A percentile compares a stretch with the other conserved stretches of the same genome.
phyloP scores from a whole-genome alignment of 2,329 filamentous ascomycete species.

The Penicillium italicum region DNA sequence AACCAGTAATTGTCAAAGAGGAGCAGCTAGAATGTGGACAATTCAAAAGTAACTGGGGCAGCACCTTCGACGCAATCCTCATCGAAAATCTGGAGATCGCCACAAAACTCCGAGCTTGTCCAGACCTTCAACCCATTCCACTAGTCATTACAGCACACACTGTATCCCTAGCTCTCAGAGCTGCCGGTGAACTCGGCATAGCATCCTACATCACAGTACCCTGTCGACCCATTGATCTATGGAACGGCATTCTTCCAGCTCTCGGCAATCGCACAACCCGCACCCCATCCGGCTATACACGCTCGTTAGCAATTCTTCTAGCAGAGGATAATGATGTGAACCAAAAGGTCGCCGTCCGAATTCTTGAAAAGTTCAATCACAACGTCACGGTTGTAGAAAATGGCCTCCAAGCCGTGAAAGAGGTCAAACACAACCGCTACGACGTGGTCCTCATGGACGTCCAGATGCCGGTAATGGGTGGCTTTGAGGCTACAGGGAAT shows the following conservation, averaged over 20 bases:
- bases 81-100: slow-evolving; percentile 88
- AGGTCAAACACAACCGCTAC: slow-evolving; percentile 79
- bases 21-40: slow-evolving; percentile 57
- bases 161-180: slow-evolving; percentile 84
- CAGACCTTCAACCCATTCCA: slow-evolving; percentile 92
- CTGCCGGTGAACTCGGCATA: slow-evolving; percentile 84
- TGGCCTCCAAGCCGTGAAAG: slow-evolving; percentile 63
- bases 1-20: slow-evolving; percentile 72
- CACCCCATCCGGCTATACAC: slow-evolving; percentile 81
- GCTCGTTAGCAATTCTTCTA: slow-evolving; percentile 85
- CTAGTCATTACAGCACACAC: slow-evolving; percentile 84
- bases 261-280: slow-evolving; percentile 88
- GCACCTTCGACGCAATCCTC: slow-evolving; percentile 84
- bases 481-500: slow-evolving; percentile 88
- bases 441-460: slow-evolving; percentile 97
- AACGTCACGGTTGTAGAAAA: slow-evolving; percentile 70
- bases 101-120: slow-evolving; percentile 70
- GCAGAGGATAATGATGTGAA: slow-evolving; percentile 96
- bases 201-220: slow-evolving; percentile 96
- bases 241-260: slow-evolving; percentile 88
- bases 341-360: slow-evolving; percentile 88
- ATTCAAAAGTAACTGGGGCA: slow-evolving; percentile 44
- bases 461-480: slow-evolving; percentile 96
- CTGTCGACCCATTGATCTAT: slow-evolving; percentile 83
- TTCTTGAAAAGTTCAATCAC: slow-evolving; percentile 83